Evolutionary conservation across 1,284 basidiomycete species (phyloP), one percentile per base, ranked within the genome.

Genomic region (Ustilago trichophora): DNA sequence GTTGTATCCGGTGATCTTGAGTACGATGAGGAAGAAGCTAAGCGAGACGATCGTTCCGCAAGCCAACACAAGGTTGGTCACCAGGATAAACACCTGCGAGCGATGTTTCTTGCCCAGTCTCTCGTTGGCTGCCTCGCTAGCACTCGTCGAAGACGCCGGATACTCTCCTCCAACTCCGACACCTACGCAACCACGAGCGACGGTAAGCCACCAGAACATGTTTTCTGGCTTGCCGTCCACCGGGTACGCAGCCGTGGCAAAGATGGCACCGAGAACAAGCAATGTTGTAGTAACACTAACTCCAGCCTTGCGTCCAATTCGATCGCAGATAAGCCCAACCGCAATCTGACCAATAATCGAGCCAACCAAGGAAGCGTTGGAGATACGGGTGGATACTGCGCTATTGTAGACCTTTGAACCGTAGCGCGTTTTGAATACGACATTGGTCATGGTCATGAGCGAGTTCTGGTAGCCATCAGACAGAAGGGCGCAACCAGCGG

Each of bases 161-260:
- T 91, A 91, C 83, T 91, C 89, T 12, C 90, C 89, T 21, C 89
- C 89, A 6, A 88, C 88, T 72, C 89, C 89, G 35, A 90, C 83
- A 36, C 90, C 89, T 31, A 88, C 88, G 26, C 89, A 85, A 24
- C 89, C 90, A 69, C 88, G 84, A 12, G 89, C 88, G 59, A 91
- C 82, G 0, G 89, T 89, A 64, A 91, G 82, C 81, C 89, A 90
- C 90, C 90, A 91, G 75, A 91, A 89, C 38, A 91, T 82, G 22
- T 88, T 89, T 1, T 47, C 53, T 2, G 73, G 83, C 71, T 47
- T 83, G 43, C 87, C 87, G 37, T 87, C 81, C 1, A 85, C 85
- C 3, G 88, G 89, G 70, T 88, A 86, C 12, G 90, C 88, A 5
- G 88, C 90, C 2, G 90, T 90, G 8, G 86, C 87, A 31, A 91